Percentiles rank a stretch among this genome's conserved stretches.
These are phyloP conservation scores for Endocarpon pusillum DNA, from an alignment of 495 filamentous ascomycete genomes.

Conservation along the genomic window DNA sequence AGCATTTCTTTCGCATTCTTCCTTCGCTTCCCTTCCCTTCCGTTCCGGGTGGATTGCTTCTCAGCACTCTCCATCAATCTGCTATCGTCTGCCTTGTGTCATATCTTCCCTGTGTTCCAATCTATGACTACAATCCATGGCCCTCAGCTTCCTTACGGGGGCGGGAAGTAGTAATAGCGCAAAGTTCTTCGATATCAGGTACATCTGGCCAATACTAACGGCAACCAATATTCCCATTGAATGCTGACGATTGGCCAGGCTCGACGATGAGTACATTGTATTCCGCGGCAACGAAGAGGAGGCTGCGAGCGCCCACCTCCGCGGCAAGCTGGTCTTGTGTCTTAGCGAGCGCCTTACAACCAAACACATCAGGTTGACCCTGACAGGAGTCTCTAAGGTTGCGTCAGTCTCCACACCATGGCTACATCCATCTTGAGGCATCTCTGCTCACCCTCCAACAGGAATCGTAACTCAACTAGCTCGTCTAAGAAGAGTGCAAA, in stretches of 20 bases:
- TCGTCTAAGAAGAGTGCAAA: too few relatives aligned
- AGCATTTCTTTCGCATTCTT: too few relatives aligned
- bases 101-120: too few relatives aligned
- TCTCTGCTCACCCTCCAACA: too few relatives aligned
- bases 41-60: too few relatives aligned
- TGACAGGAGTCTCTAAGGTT: constrained; percentile 54
- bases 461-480: too few relatives aligned
- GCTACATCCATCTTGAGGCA: too few relatives aligned
- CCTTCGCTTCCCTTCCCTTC: too few relatives aligned
- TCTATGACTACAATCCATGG: constrained; percentile 17
- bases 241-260: constrained; percentile 25
- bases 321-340: constrained; percentile 60
- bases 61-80: too few relatives aligned
- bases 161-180: constrained; percentile 29
- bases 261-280: constrained; percentile 64
- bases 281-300: constrained; percentile 62
- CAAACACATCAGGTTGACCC: constrained; percentile 51
- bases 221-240: background rate
- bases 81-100: too few relatives aligned
- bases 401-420: constrained; percentile 45
- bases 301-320: constrained; percentile 55
- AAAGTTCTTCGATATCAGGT: constrained; percentile 42
- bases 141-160: constrained; percentile 33
- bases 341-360: constrained; percentile 49
- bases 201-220: constrained; percentile 6